Evolutionary conservation across 768 basidiomycete species (phyloP).

Genomic region (Amanita subjunquillea): DNA sequence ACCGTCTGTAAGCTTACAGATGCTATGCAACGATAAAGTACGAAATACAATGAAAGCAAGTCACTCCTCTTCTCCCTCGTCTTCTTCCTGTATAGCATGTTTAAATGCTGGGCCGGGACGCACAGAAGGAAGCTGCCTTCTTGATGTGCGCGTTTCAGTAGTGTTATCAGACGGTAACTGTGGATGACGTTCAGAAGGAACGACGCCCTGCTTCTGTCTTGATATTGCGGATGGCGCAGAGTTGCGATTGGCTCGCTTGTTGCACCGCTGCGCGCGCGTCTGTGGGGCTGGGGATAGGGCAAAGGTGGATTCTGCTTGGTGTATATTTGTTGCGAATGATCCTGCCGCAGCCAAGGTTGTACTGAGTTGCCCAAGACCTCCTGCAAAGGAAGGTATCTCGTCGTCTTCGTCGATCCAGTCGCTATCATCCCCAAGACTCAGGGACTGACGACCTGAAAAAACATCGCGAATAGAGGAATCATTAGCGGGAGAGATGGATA

Average conservation of each 20-base stretch:
- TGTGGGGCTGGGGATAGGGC: conserved; percentile 41
- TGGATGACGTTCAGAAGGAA: conserved; percentile 49
- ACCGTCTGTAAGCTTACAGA: conserved; percentile 2
- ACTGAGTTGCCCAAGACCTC: conserved; percentile 65
- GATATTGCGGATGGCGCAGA: conserved; percentile 9
- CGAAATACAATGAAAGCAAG: conserved; percentile 5
- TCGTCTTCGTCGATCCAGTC: conserved; percentile 90
- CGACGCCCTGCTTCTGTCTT: conserved; percentile 11
- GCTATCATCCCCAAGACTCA: conserved; percentile 62
- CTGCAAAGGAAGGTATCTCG: conserved; percentile 61
- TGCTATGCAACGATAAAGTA: background rate
- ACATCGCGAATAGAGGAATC: conserved; percentile 63
- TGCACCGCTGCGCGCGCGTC: conserved; percentile 19
- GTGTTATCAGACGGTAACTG: conserved; percentile 46
- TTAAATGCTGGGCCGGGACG: conserved; percentile 64
- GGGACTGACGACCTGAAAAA: conserved; percentile 58
- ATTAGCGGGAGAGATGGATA: conserved; percentile 51
- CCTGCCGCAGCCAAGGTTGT: conserved; percentile 19
- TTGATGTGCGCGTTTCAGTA: conserved; percentile 39
- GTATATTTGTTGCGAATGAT: conserved; percentile 12
- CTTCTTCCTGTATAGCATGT: conserved; percentile 75
- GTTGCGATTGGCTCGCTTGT: conserved; percentile 21
- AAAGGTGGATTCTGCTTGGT: conserved; percentile 9
- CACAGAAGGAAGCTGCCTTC: conserved; percentile 60
- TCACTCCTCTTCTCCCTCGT: conserved; percentile 73